Evolutionary conservation across 306 rosid species (phyloP).

Genomic region (Purshia tridentata): DNA sequence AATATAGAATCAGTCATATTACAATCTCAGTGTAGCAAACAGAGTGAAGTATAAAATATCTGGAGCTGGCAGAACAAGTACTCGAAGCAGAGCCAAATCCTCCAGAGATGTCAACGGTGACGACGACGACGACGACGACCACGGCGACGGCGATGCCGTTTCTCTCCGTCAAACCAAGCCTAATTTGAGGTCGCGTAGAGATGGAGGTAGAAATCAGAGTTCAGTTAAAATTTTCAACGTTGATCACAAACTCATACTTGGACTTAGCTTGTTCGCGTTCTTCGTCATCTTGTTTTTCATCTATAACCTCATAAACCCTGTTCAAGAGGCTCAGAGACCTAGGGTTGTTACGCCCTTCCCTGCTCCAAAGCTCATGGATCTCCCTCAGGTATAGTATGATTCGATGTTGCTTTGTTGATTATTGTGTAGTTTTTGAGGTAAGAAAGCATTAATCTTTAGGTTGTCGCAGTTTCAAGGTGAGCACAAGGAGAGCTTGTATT

Average conservation of each 20-base stretch:
- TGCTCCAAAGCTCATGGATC: conserved; percentile 80
- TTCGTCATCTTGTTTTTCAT: conserved; percentile 51
- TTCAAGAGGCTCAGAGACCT: conserved; percentile 35
- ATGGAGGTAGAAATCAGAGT: conserved; percentile 38
- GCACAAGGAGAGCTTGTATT: conserved; percentile 91
- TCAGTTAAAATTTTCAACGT: conserved; percentile 48
- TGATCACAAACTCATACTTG: conserved; percentile 51
- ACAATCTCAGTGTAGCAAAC: too few relatives aligned
- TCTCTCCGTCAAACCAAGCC: conserved; percentile 32
- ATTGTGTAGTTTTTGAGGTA: conserved; percentile 3
- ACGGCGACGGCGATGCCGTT: conserved; percentile 5
- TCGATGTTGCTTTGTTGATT: not conserved
- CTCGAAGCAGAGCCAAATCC: conserved; percentile 56
- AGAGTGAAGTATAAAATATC: conserved; percentile 36
- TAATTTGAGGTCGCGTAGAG: conserved; percentile 37
- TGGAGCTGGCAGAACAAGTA: conserved; percentile 50
- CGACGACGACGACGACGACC: conserved; percentile 20
- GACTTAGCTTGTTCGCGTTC: conserved; percentile 50
- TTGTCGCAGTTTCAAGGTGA: conserved; percentile 79
- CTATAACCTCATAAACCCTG: conserved; percentile 33
- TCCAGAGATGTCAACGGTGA: conserved; percentile 32
- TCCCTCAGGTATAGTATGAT: conserved; percentile 64
- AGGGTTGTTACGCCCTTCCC: conserved; percentile 79
- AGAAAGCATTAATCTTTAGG: conserved; percentile 9
- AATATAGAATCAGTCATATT: too few relatives aligned